Evolutionary conservation across 2,329 filamentous ascomycete genomes (phyloP).

Genomic region (Hansfordia pulvinata): DNA sequence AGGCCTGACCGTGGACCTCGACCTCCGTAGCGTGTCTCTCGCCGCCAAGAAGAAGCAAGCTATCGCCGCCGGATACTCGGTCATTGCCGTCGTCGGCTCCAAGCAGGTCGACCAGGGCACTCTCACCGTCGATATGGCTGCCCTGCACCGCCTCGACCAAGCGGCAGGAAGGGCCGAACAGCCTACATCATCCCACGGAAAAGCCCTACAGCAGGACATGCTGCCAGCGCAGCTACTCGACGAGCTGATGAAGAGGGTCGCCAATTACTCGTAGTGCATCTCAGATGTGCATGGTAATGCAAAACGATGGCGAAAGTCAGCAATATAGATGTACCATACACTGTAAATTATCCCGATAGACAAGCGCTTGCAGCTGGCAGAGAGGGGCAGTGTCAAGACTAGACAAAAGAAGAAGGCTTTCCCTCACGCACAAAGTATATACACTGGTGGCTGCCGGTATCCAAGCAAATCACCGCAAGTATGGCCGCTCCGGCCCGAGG

Average conservation of each 20-base stretch:
- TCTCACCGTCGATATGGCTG: slow-evolving; percentile 34
- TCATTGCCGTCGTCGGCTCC: slow-evolving; percentile 60
- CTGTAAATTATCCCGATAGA: too few species aligned
- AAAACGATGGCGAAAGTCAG: background rate
- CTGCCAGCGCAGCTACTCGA: slow-evolving; percentile 3
- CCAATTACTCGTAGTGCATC: background rate
- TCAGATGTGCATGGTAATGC: background rate
- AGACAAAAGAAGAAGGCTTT: too few species aligned
- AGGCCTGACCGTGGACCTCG: slow-evolving; percentile 54
- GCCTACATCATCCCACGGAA: background rate
- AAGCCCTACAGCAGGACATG: slow-evolving; percentile 24
- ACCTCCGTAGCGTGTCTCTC: slow-evolving; percentile 47
- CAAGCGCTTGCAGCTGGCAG: too few species aligned
- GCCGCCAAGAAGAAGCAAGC: slow-evolving; percentile 61
- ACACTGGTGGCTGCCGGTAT: too few species aligned
- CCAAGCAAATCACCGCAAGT: too few species aligned
- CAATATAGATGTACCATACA: too few species aligned
- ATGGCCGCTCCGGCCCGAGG: too few species aligned
- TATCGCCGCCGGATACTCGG: slow-evolving; percentile 56
- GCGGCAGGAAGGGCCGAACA: background rate
- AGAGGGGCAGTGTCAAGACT: too few species aligned
- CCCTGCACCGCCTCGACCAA: slow-evolving; percentile 11
- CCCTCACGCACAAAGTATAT: too few species aligned
- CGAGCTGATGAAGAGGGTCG: background rate
- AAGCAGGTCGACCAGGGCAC: slow-evolving; percentile 44